A percentile compares a stretch with the other conserved stretches of the same genome.
phyloP scores from a whole-genome alignment of 2,329 filamentous ascomycete species.

The Ophiosphaerella korrae region DNA sequence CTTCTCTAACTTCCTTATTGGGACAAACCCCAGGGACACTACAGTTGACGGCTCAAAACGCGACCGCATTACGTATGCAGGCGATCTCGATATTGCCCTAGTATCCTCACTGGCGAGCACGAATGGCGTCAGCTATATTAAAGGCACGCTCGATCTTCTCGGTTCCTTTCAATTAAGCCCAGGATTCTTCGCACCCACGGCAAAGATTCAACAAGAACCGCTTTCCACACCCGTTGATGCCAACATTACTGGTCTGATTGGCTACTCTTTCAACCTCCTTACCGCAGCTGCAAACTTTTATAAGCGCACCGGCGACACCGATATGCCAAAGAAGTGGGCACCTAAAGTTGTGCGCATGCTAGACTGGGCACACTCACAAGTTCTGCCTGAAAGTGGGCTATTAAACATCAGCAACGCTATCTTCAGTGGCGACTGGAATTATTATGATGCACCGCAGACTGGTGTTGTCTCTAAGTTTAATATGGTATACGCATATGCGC shows the following conservation, averaged over 20 bases:
- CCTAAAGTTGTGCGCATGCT: constrained; percentile 36
- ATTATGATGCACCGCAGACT: constrained; percentile 40
- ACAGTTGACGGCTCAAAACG: constrained; percentile 46
- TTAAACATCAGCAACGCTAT: constrained; percentile 13
- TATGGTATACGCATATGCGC: constrained; percentile 37
- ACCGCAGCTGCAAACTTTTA: constrained; percentile 37
- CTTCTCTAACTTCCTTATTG: constrained; percentile 44
- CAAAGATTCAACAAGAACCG: constrained; percentile 39
- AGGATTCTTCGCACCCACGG: constrained; percentile 42
- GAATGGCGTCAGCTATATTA: constrained; percentile 27
- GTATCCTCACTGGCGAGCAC: constrained; percentile 35
- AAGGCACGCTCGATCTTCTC: constrained; percentile 34
- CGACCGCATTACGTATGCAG: constrained; percentile 29
- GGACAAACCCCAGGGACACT: constrained; percentile 39
- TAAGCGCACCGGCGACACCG: constrained; percentile 32
- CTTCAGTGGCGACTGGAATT: constrained; percentile 45
- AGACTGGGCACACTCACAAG: constrained; percentile 43
- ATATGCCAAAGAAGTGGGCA: constrained; percentile 35
- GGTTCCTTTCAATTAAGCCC: constrained; percentile 35
- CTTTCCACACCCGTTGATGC: constrained; percentile 13
- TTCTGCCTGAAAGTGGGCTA: constrained; percentile 11
- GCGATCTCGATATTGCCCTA: constrained; percentile 40
- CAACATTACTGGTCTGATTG: constrained; percentile 41
- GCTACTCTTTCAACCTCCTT: constrained; percentile 42
- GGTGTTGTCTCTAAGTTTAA: constrained; percentile 43